Evolutionary conservation across 2,329 filamentous ascomycete genomes (phyloP).

Genomic region (Penicillium sp.): DNA sequence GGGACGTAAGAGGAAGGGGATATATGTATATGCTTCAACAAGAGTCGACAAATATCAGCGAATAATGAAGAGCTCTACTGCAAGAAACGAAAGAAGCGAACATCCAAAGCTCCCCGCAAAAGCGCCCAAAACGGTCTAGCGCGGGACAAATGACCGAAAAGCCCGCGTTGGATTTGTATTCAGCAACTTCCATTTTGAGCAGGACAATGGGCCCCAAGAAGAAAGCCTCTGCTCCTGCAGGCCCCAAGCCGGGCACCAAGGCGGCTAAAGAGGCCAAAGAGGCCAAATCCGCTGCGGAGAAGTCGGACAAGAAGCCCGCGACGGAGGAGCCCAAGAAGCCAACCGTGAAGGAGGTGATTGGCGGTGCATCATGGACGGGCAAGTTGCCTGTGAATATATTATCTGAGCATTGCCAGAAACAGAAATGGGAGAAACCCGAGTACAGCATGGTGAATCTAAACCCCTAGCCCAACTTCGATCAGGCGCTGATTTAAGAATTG

Average conservation of each 20-base stretch:
- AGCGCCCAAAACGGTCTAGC: conserved; percentile 26
- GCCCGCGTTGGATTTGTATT: neutral
- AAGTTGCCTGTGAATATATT: conserved; percentile 92
- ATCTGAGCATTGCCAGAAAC: conserved; percentile 90
- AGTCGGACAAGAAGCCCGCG: conserved; percentile 29
- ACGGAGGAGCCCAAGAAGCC: conserved; percentile 54
- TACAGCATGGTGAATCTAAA: conserved; percentile 64
- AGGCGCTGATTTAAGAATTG: conserved; percentile 14
- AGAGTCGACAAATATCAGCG: neutral
- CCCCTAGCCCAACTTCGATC: neutral
- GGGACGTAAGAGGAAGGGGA: neutral
- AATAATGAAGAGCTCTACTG: neutral
- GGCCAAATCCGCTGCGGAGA: conserved; percentile 36
- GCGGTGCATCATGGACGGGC: conserved; percentile 92
- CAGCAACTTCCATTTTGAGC: conserved; percentile 2
- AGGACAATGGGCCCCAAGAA: conserved; percentile 41
- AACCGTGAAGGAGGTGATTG: conserved; percentile 71
- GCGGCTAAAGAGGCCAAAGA: conserved; percentile 41
- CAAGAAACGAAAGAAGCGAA: neutral
- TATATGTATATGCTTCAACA: neutral
- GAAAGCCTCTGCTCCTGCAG: conserved; percentile 37
- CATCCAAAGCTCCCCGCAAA: conserved; percentile 20
- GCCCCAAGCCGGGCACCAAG: conserved; percentile 40
- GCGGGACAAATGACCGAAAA: conserved; percentile 27
- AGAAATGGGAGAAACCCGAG: conserved; percentile 91